Evolutionary conservation across 2,329 filamentous ascomycete genomes (phyloP).

Genomic region (Talaromyces sp.): DNA sequence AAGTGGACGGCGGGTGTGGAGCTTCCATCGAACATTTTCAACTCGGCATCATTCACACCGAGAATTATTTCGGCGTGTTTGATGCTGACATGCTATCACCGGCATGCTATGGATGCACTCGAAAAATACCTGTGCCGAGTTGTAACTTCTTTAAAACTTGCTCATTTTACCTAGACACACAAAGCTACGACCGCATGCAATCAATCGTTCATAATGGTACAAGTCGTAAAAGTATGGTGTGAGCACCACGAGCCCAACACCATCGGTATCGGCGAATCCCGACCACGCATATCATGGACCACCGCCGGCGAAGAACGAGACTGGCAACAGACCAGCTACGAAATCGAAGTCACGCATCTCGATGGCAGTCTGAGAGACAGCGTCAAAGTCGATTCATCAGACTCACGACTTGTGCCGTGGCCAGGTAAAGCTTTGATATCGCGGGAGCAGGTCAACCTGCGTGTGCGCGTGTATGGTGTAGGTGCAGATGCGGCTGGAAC

Average conservation of each 20-base stretch:
- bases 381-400: conserved; percentile 19
- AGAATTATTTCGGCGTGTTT: not conserved
- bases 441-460: conserved; percentile 20
- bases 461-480: conserved; percentile 18
- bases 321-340: conserved; percentile 30
- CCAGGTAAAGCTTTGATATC: conserved; percentile 24
- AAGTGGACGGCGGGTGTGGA: not conserved
- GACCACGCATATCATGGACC: not conserved
- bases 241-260: not conserved
- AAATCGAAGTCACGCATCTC: conserved; percentile 27
- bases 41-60: not conserved
- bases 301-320: conserved; percentile 2
- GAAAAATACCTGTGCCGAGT: not conserved
- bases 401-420: conserved; percentile 30
- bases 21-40: not conserved
- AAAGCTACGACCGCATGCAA: not conserved
- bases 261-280: not conserved
- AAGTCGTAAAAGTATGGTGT: not conserved
- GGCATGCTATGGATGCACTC: not conserved
- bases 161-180: not conserved
- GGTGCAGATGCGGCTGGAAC: not conserved
- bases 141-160: too few relatives aligned
- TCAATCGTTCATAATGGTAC: not conserved
- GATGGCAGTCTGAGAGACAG: conserved; percentile 14
- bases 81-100: not conserved